Evolutionary conservation across 1,284 basidiomycete species (phyloP), one percentile per base, ranked within the genome.

Genomic region (Cronartium quercuum): DNA sequence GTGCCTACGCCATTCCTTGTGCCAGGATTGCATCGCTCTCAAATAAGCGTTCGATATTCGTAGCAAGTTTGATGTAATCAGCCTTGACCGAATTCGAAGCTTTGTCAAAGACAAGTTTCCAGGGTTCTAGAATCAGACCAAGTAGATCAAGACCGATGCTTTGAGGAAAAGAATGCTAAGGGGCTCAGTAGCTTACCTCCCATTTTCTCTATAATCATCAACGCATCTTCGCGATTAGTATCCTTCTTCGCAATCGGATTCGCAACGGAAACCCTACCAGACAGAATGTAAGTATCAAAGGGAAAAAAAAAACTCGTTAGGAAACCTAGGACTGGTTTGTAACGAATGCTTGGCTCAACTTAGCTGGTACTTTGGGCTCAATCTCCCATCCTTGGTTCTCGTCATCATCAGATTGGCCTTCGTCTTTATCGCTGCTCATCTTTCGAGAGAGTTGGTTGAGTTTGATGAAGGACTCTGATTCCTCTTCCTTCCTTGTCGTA

Each of bases 51-150:
- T 55, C 51, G 51, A 55, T 55, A n/a, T 55, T n/a, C n/a, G 51
- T 13, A 18, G 51, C 51, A n/a, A 55, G n/a, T 55, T 55, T 55
- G 7, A n/a, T n/a, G 29, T 21, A 55, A 55, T 55, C 51, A 29
- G 51, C 51, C 18, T 55, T 55, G 7, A 55, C 29, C 12, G 51
- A 55, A 6, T 29, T 29, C 15, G 51, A n/a, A 21, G 51, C 51
- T 55, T 55, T 29, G 29, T 55, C 51, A 55, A 55, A 55, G 29
- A 55, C 51, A n/a, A 55, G n/a, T 55, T 55, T 55, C 51, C 51
- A 55, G 51, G 51, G 51, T 7, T 55, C 51, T 55, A 55, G n/a
- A 29, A 29, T 55, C 18, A 55, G 51, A 55, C 18, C 51, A n/a
- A 21, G 18, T 55, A 55, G 47, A 55, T 55, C 18, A n/a, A 55